Base-by-base conservation (phyloP, 2,329 filamentous ascomycete species). In the Ophiostoma ips region DNA sequence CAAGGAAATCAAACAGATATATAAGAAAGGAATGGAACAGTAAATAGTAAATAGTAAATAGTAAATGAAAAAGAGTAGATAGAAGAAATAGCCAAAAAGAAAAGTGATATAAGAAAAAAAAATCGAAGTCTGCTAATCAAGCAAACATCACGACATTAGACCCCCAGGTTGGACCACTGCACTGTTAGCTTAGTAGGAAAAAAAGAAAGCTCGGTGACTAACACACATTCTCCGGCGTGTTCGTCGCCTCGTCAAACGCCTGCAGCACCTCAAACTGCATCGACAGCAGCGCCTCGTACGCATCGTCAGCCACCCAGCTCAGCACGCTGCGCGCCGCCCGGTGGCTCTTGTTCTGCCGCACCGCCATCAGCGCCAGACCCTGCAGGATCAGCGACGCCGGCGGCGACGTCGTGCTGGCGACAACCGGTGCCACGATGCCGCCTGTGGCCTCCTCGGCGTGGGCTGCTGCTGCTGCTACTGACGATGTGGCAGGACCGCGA, bases 221-320 rank as follows among this genome's bases (percentile, higher is more conserved):
- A 66, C 70, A 64, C 52, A 76, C 73, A 60, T 67, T 70, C 16
- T 76, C 74, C 3, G 68, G 67, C 18, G 83, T 78, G 55, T 73
- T 76, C 53, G 80, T 84, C 49, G 92, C 76, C 63, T 94, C 85
- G 59, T 94, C 87, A 63, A 88, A 94, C 37, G 75, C 81, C 65
- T 90, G 83, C 55, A 88, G 67, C 41, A 85, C 76, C 55, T 79
- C 79, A 60, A 94, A 94, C 1, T 87, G 87, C 83, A 94, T 87
- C 0, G 78, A 79, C 50, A 81, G 72, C 52, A 94, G 68, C 34
- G 81, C 79, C 62, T 92, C 86, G 55, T 79, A 78, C 45, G 79
- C 77, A 49, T 84, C 83, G 60, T 88, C 84, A 53, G 68, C 63
- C 68, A 92, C 87, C 77, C 85, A 89, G 63, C 87, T 87, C 52